Evolutionary conservation across 2,329 filamentous ascomycete genomes (phyloP).

Genomic region (Stagonosporopsis chrysanthemi): DNA sequence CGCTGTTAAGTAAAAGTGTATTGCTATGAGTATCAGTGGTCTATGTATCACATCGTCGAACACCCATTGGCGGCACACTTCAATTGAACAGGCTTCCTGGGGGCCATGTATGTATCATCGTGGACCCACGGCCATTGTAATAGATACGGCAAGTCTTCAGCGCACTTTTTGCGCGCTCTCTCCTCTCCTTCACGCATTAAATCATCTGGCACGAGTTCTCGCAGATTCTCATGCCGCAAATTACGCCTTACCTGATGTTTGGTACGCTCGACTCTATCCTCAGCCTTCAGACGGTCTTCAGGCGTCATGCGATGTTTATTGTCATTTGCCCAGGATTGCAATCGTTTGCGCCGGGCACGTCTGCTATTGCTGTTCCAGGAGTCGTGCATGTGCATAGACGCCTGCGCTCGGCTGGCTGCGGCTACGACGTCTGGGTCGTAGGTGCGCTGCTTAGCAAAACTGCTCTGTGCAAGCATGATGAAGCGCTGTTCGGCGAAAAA

Average conservation of each 20-base stretch:
- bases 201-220: conserved; percentile 3
- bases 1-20: background rate
- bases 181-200: conserved; percentile 8
- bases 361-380: conserved; percentile 7
- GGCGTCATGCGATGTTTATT: conserved; percentile 26
- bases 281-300: conserved; percentile 23
- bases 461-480: conserved; percentile 4
- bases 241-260: conserved; percentile 12
- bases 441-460: conserved; percentile 2
- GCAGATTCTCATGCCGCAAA: conserved; percentile 17
- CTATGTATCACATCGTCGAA: conserved; percentile 4
- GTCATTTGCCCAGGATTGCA: conserved; percentile 21
- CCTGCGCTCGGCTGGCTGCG: conserved; percentile 4
- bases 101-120: conserved; percentile 14
- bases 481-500: conserved; percentile 29
- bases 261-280: conserved; percentile 12
- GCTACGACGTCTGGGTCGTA: conserved; percentile 21
- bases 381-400: conserved; percentile 4
- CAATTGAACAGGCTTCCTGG: conserved; percentile 8
- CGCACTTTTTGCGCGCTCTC: conserved; percentile 22
- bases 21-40: background rate
- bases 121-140: conserved; percentile 23
- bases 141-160: conserved; percentile 24
- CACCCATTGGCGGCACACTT: conserved; percentile 1
- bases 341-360: conserved; percentile 24